Conservation (phyloP, 176 grass and related monocot genomes). For the Carex cristatella region DNA sequence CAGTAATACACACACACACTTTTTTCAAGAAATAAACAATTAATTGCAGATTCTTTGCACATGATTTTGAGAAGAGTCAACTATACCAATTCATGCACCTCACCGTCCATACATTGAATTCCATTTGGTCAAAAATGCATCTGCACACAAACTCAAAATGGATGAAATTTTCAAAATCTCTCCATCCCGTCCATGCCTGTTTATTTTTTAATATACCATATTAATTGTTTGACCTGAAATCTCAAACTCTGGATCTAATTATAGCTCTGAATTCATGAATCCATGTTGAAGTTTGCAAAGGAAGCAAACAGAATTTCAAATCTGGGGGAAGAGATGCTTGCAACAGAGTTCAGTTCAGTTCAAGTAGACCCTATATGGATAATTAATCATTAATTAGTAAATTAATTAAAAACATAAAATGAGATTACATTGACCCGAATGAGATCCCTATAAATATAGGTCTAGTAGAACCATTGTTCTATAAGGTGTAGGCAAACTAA, state of each 20-base stretch:
- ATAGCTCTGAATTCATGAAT: background rate
- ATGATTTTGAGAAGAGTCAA: slow-evolving; percentile 9
- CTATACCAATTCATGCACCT: slow-evolving; percentile 21
- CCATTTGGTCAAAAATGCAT: background rate
- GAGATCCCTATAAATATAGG: slow-evolving; percentile 18
- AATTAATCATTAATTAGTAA: background rate
- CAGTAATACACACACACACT: background rate
- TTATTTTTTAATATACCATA: background rate
- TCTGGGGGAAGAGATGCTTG: background rate
- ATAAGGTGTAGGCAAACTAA: background rate
- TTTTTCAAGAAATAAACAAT: background rate
- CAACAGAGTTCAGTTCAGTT: background rate
- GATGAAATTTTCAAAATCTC: background rate
- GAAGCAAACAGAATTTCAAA: slow-evolving; percentile 4
- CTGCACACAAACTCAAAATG: slow-evolving; percentile 12
- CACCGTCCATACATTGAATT: slow-evolving; percentile 7
- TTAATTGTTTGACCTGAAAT: background rate
- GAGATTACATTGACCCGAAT: slow-evolving; percentile 7
- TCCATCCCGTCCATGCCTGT: background rate
- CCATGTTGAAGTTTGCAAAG: slow-evolving; percentile 3
- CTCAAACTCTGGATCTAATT: background rate
- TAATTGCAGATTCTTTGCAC: background rate
- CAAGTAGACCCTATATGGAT: background rate
- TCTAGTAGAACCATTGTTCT: slow-evolving; percentile 9
- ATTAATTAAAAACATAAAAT: background rate